These are phyloP conservation scores for Aspergillus indologenus DNA, from an alignment of 495 filamentous ascomycete genomes.

Conservation along the genomic window DNA sequence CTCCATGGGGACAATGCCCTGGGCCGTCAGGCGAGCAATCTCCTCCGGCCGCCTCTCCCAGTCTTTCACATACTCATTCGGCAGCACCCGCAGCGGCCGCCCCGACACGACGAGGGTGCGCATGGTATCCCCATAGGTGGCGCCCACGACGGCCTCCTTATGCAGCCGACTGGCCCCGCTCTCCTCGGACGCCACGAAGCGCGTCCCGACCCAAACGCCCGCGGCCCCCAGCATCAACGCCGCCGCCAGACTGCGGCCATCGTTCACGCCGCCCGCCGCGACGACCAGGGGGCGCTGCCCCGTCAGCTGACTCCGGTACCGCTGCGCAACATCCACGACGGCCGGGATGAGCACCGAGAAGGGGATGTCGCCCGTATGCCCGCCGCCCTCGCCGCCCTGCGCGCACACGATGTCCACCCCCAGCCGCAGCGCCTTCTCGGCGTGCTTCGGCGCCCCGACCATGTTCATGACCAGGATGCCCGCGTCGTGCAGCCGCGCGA, in stretches of 20 bases:
- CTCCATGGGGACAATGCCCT: slow-evolving; percentile 74
- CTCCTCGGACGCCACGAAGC: slow-evolving; percentile 77
- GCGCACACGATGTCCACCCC: slow-evolving; percentile 85
- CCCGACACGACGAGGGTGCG: slow-evolving; percentile 77
- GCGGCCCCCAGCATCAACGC: slow-evolving; percentile 70
- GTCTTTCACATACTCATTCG: slow-evolving; percentile 74
- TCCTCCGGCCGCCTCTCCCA: slow-evolving; percentile 75
- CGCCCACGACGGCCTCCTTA: slow-evolving; percentile 75
- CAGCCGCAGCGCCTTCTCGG: slow-evolving; percentile 72
- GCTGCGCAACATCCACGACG: slow-evolving; percentile 66
- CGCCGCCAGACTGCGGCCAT: slow-evolving; percentile 67
- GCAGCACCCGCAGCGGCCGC: slow-evolving; percentile 72
- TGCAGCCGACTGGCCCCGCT: slow-evolving; percentile 74
- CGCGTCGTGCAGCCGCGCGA: slow-evolving; percentile 68
- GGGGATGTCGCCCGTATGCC: slow-evolving; percentile 76
- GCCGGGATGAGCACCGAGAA: slow-evolving; percentile 70
- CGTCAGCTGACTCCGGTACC: slow-evolving; percentile 55
- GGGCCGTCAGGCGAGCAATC: slow-evolving; percentile 66
- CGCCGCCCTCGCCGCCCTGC: slow-evolving; percentile 77
- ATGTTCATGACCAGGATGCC: slow-evolving; percentile 90
- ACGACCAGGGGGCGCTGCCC: slow-evolving; percentile 63
- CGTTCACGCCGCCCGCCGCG: slow-evolving; percentile 71
- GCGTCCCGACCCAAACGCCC: slow-evolving; percentile 81
- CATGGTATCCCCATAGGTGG: slow-evolving; percentile 69
- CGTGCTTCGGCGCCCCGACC: slow-evolving; percentile 89